These are phyloP conservation scores for Neurospora sp. DNA, from an alignment of 495 filamentous ascomycete genomes.

Conservation along the genomic window DNA sequence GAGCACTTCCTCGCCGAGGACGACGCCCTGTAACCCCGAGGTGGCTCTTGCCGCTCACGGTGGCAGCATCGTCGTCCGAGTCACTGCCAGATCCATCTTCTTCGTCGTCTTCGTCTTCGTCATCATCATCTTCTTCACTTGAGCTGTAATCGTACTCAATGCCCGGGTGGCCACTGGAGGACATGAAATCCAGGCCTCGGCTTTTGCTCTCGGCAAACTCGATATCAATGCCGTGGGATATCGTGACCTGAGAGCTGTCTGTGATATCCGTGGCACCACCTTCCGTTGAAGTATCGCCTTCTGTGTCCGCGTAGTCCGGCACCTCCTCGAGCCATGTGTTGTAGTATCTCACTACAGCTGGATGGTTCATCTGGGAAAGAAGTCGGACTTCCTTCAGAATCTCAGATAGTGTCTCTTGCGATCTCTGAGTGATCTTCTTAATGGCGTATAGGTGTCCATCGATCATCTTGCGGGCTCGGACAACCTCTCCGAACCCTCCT, in stretches of 20 bases:
- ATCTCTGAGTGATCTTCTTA: conserved; percentile 86
- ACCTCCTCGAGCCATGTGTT: conserved; percentile 85
- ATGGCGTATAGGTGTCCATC: conserved; percentile 91
- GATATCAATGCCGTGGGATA: conserved; percentile 35
- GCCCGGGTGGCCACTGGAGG: conserved; percentile 70
- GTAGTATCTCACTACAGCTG: conserved; percentile 91
- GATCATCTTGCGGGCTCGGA: conserved; percentile 87
- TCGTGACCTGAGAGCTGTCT: conserved; percentile 8
- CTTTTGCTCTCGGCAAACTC: conserved; percentile 60
- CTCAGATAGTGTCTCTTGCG: conserved; percentile 66
- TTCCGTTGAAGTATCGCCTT: conserved; percentile 50
- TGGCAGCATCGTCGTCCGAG: conserved; percentile 13
- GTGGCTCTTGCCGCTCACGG: conserved; percentile 5
- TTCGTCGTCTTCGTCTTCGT: conserved; percentile 26
- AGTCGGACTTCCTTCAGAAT: conserved; percentile 87
- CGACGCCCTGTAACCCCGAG: conserved; percentile 12
- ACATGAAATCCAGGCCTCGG: conserved; percentile 87
- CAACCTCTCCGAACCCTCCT: conserved; percentile 95
- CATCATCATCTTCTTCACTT: conserved; percentile 42
- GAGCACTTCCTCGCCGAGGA: conserved; percentile 20
- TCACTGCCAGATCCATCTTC: conserved; percentile 10
- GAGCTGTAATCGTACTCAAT: conserved; percentile 73
- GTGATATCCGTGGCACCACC: conserved; percentile 24
- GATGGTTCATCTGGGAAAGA: conserved; percentile 85
- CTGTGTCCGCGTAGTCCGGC: conserved; percentile 41